These are phyloP conservation scores for Colletotrichum camelliae DNA, from an alignment of 2,329 filamentous ascomycete species.

Conservation along the genomic window DNA sequence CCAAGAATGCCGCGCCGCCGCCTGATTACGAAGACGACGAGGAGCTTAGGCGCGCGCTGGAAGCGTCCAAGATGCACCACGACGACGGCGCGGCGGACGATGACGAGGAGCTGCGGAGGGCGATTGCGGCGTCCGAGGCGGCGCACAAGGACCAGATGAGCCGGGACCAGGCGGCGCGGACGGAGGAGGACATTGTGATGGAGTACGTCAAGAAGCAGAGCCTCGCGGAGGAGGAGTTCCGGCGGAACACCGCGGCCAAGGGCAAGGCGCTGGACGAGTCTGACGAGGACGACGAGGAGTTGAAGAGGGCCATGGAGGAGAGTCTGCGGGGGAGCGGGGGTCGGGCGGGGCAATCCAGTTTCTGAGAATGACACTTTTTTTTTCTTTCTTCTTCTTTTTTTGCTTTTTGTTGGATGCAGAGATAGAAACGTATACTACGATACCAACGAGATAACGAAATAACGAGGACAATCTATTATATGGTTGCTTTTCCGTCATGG, in stretches of 20 bases:
- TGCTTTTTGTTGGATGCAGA: background rate
- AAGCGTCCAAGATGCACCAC: constrained; percentile 39
- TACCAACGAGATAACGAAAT: constrained; percentile 12
- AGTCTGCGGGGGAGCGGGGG: constrained; percentile 51
- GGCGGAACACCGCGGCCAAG: constrained; percentile 34
- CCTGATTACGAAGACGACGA: constrained; percentile 32
- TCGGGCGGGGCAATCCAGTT: constrained; percentile 11
- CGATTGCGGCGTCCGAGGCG: constrained; percentile 51
- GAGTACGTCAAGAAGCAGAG: constrained; percentile 83
- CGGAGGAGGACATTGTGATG: constrained; percentile 75
- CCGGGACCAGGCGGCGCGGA: constrained; percentile 46
- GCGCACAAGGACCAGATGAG: constrained; percentile 49
- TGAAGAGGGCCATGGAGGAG: constrained; percentile 59
- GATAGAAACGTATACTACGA: constrained; percentile 13
- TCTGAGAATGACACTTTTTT: background rate
- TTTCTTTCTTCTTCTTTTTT: background rate
- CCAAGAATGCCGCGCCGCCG: constrained; percentile 27
- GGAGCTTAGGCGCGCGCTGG: constrained; percentile 44
- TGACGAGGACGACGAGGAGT: constrained; percentile 58
- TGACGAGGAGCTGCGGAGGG: constrained; percentile 51
- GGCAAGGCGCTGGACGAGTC: constrained; percentile 35
- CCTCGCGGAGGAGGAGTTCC: constrained; percentile 67
- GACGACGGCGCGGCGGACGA: constrained; percentile 30
- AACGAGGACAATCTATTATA: background rate
- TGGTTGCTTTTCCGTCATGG: background rate